Evolutionary conservation across 2,329 filamentous ascomycete species (phyloP).

Genomic region (Fusarium camptoceras): DNA sequence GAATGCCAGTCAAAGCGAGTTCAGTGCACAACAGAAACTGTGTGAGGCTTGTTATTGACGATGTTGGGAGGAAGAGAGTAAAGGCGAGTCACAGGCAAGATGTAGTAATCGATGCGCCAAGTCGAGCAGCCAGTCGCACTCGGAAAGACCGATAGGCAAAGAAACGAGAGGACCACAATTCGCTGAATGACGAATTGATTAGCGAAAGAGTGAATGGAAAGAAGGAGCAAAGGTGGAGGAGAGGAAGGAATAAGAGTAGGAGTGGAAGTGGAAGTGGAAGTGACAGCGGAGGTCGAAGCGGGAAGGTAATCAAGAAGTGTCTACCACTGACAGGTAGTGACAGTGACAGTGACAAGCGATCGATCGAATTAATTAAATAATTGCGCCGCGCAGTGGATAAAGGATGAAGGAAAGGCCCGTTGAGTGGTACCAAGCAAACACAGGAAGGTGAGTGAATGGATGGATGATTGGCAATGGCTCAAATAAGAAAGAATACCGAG

Average conservation of each 20-base stretch:
- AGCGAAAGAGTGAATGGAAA: constrained; percentile 28
- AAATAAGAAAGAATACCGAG: constrained; percentile 38
- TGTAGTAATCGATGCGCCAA: constrained; percentile 14
- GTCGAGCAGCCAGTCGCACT: constrained; percentile 5
- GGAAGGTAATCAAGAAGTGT: constrained; percentile 10
- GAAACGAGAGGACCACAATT: constrained; percentile 37
- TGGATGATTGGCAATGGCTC: constrained; percentile 31
- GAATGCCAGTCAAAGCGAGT: constrained; percentile 5
- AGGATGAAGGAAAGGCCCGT: constrained; percentile 5
- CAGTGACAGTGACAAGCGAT: constrained; percentile 14
- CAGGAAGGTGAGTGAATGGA: constrained; percentile 20
- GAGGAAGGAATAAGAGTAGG: background rate
- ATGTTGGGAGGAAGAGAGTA: background rate
- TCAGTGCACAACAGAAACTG: constrained; percentile 15
- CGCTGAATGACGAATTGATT: constrained; percentile 5
- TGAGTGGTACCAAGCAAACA: constrained; percentile 13
- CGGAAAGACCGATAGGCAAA: constrained; percentile 43
- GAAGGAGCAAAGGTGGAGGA: constrained; percentile 16
- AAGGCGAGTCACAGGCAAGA: constrained; percentile 10
- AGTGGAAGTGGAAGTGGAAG: constrained; percentile 11
- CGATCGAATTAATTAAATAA: constrained; percentile 1
- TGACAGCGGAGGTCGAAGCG: background rate
- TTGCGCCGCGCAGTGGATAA: constrained; percentile 4
- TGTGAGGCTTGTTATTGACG: constrained; percentile 10
- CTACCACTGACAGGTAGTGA: constrained; percentile 16